Conservation (phyloP, 2,329 filamentous ascomycete species). For the Pseudonectria buxi region DNA sequence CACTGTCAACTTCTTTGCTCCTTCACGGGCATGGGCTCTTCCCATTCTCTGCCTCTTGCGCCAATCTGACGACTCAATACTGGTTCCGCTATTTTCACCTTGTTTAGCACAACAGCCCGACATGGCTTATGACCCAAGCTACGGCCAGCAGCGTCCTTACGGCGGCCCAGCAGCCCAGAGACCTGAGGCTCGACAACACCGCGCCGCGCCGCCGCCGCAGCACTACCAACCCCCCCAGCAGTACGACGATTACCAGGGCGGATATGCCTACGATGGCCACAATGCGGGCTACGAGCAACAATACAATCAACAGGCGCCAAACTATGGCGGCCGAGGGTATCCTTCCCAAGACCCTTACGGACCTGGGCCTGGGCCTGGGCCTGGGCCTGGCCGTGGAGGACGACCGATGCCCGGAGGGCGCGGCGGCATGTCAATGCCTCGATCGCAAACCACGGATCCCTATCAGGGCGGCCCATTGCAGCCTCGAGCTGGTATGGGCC, state of each 20-base stretch:
- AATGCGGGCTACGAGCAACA: conserved; percentile 34
- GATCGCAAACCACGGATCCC: conserved; percentile 33
- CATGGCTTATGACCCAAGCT: conserved; percentile 48
- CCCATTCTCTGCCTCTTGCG: no score
- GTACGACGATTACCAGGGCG: conserved; percentile 41
- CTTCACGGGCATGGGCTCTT: no score
- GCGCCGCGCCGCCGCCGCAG: conserved; percentile 24
- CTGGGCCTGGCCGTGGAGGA: conserved; percentile 34
- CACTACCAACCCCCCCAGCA: conserved; percentile 32
- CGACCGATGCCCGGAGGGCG: conserved; percentile 36
- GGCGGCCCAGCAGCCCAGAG: conserved; percentile 38
- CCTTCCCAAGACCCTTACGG: conserved; percentile 41
- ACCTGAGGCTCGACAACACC: conserved; percentile 31
- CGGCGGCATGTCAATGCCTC: conserved; percentile 38
- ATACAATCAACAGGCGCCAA: conserved; percentile 38
- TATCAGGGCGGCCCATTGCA: conserved; percentile 31
- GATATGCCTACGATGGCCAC: conserved; percentile 40
- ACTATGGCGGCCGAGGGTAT: conserved; percentile 38
- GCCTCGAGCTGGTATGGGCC: conserved; percentile 27
- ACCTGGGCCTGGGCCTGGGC: conserved; percentile 32
- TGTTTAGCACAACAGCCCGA: conserved; percentile 2
- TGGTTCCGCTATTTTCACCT: neutral
- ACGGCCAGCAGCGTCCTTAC: conserved; percentile 41
- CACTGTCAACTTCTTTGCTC: no score
- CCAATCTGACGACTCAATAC: neutral